These are phyloP conservation scores for Saccharomycopsis hybrid DNA, from an alignment of 1,139 yeast genomes.

Conservation along the genomic window DNA sequence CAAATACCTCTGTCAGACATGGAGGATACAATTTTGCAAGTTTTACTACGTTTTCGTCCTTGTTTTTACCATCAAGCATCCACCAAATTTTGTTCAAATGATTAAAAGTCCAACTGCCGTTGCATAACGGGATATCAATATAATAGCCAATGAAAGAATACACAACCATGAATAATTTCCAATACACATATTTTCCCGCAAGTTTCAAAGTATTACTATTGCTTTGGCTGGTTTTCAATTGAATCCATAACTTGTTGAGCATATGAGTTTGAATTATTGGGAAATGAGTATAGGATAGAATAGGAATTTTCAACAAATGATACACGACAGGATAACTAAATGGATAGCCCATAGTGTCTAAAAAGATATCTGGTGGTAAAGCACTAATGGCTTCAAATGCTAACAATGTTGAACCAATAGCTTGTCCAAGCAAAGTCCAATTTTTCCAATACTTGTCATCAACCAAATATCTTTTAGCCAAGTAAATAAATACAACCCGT, in stretches of 20 bases:
- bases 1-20: constrained; percentile 59
- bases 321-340: constrained; percentile 66
- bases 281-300: constrained; percentile 85
- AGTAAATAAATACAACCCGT: constrained; percentile 66
- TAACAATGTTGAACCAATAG: constrained; percentile 66
- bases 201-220: background rate
- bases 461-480: constrained; percentile 56
- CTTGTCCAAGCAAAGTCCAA: constrained; percentile 82
- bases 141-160: constrained; percentile 63
- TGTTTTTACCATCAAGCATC: constrained; percentile 28
- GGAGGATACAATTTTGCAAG: constrained; percentile 74
- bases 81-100: constrained; percentile 66
- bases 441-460: constrained; percentile 71
- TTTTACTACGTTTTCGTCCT: constrained; percentile 25
- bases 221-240: constrained; percentile 11
- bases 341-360: constrained; percentile 94
- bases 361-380: constrained; percentile 82
- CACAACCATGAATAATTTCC: constrained; percentile 57
- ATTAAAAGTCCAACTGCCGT: constrained; percentile 86
- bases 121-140: constrained; percentile 63
- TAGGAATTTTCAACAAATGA: constrained; percentile 56
- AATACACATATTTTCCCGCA: constrained; percentile 42
- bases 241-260: constrained; percentile 51
- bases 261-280: constrained; percentile 88
- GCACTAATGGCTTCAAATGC: constrained; percentile 64